These are phyloP conservation scores for Ambrosia artemisiifolia DNA, from an alignment of 129 eudicot genomes.

Conservation along the genomic window DNA sequence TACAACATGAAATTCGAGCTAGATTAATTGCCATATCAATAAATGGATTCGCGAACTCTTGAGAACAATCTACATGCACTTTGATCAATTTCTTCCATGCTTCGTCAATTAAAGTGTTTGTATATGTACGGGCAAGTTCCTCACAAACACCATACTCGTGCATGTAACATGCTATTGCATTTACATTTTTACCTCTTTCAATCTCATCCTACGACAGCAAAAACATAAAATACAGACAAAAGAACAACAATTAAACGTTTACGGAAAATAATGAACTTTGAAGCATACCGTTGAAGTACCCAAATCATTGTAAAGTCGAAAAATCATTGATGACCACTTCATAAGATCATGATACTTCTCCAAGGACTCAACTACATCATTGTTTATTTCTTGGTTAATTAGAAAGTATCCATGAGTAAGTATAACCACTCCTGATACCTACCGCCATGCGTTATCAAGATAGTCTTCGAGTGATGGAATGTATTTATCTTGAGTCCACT, in stretches of 20 bases:
- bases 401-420: conserved; percentile 31
- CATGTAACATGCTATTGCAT: conserved; percentile 51
- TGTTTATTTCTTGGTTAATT: conserved; percentile 12
- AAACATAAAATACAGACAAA: neutral
- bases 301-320: conserved; percentile 43
- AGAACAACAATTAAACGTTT: neutral
- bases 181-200: conserved; percentile 42
- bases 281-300: conserved; percentile 31
- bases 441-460: conserved; percentile 34
- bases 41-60: conserved; percentile 15
- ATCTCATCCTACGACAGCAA: conserved; percentile 32
- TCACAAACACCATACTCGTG: conserved; percentile 36
- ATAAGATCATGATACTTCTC: conserved; percentile 30
- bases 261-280: neutral
- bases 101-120: conserved; percentile 21
- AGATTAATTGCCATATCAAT: conserved; percentile 45
- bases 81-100: conserved; percentile 43
- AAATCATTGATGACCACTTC: conserved; percentile 51
- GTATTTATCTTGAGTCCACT: conserved; percentile 24
- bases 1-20: conserved; percentile 39
- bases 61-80: conserved; percentile 18
- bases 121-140: conserved; percentile 31
- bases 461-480: conserved; percentile 26
- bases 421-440: conserved; percentile 25
- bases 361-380: conserved; percentile 14